These are phyloP conservation scores for Aspergillus eucalypticola DNA, from an alignment of 2,329 filamentous ascomycete species.

Conservation along the genomic window DNA sequence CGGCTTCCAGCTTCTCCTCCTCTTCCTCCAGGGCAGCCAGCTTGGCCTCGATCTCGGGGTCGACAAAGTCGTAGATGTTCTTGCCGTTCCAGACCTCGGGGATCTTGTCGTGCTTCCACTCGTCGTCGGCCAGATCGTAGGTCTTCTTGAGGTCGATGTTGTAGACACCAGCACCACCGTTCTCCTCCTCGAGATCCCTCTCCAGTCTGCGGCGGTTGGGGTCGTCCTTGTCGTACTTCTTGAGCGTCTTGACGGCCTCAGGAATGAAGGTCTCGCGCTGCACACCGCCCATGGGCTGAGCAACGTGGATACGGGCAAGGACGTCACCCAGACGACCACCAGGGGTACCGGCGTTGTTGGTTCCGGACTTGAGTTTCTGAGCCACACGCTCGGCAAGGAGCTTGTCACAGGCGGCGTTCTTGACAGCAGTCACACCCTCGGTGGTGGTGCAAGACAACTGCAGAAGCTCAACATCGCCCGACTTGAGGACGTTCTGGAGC, in stretches of 20 bases:
- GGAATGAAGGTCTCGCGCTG: constrained; percentile 83
- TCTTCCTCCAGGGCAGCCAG: constrained; percentile 90
- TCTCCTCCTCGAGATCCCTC: constrained; percentile 84
- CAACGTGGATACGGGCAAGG: constrained; percentile 92
- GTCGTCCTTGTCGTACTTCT: constrained; percentile 88
- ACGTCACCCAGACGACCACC: constrained; percentile 85
- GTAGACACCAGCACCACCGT: constrained; percentile 93
- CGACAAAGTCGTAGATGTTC: constrained; percentile 96
- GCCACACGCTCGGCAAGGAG: constrained; percentile 90
- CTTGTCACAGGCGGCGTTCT: constrained; percentile 91
- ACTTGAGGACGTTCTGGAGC: constrained; percentile 76
- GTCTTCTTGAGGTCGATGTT: constrained; percentile 89
- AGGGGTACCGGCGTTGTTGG: constrained; percentile 73
- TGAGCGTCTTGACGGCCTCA: constrained; percentile 73
- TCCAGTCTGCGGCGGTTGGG: constrained; percentile 79
- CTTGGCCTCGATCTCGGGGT: constrained; percentile 94
- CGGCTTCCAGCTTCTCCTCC: constrained; percentile 85
- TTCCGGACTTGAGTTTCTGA: constrained; percentile 89
- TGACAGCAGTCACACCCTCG: constrained; percentile 90
- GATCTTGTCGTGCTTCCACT: constrained; percentile 96
- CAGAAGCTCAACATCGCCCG: constrained; percentile 87
- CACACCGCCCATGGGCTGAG: constrained; percentile 82
- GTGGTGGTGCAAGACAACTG: constrained; percentile 93
- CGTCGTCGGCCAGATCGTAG: constrained; percentile 81
- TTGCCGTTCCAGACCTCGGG: constrained; percentile 93